Evolutionary conservation across 805 yeast genomes (phyloP).

Genomic region (Wickerhamiella kazuoi): DNA sequence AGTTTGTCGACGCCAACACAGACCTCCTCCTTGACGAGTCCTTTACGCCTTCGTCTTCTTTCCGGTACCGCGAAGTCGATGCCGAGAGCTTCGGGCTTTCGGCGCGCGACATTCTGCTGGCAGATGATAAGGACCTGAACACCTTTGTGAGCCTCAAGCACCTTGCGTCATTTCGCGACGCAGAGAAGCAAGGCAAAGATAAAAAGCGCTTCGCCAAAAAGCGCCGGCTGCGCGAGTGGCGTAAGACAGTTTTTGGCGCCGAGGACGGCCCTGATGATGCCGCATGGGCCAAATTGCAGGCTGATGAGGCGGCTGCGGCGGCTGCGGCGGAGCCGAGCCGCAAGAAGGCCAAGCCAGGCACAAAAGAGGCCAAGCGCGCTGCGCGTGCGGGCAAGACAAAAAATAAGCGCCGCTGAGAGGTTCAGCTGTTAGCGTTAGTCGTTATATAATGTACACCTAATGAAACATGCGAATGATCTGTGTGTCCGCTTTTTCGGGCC

Average conservation of each 20-base stretch:
- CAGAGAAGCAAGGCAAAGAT: constrained; percentile 55
- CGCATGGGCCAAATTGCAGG: constrained; percentile 14
- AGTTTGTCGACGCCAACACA: constrained; percentile 59
- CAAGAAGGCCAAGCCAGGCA: background rate
- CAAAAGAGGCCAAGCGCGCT: constrained; percentile 2
- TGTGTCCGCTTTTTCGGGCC: constrained; percentile 6
- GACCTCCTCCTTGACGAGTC: constrained; percentile 46
- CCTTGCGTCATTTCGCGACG: constrained; percentile 79
- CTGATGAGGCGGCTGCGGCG: constrained; percentile 4
- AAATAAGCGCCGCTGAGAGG: too few species aligned
- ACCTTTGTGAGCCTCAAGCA: constrained; percentile 76
- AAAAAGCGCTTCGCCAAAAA: constrained; percentile 69
- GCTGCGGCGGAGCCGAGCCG: too few species aligned
- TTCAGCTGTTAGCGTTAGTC: too few species aligned
- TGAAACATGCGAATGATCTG: constrained; percentile 14
- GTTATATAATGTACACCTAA: background rate
- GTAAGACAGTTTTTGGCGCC: constrained; percentile 56
- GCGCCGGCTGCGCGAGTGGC: constrained; percentile 76
- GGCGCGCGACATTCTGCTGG: constrained; percentile 71
- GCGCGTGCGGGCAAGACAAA: constrained; percentile 1
- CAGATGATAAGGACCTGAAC: constrained; percentile 75
- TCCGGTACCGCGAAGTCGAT: constrained; percentile 84
- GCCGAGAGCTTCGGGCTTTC: constrained; percentile 84
- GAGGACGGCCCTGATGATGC: constrained; percentile 27
- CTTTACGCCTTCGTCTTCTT: constrained; percentile 28